Percentiles rank a stretch among this genome's conserved stretches.
Conservation (phyloP, 176 grass and related monocot species). For the Miscanthus lutarioriparius region DNA sequence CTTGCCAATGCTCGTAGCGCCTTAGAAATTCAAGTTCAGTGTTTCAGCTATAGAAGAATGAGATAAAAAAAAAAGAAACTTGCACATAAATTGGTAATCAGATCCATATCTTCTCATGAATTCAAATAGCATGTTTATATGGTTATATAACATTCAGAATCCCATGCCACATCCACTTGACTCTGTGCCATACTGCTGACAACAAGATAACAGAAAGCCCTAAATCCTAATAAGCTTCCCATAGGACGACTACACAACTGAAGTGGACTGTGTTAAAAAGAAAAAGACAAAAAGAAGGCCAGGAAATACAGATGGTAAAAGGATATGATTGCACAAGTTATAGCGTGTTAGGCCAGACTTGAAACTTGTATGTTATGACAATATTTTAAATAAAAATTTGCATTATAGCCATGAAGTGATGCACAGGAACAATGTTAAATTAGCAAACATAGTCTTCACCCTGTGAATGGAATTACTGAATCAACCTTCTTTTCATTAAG, state of each 20-base stretch:
- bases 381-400: neutral
- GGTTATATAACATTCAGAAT: neutral
- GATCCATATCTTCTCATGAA: neutral
- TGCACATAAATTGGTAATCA: neutral
- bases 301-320: neutral
- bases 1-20: no score
- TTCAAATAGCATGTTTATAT: neutral
- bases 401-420: no score
- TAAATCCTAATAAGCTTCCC: neutral
- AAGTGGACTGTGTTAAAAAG: neutral
- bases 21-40: neutral
- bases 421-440: neutral
- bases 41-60: neutral
- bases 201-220: neutral
- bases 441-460: neutral
- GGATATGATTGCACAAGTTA: neutral
- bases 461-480: neutral
- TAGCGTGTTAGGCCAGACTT: neutral
- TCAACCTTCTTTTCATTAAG: neutral
- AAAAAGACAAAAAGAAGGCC: neutral
- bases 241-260: neutral
- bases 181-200: neutral
- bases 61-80: neutral
- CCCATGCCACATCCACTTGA: neutral
- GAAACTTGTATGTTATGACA: neutral